phyloP scores from a whole-genome alignment of 2,329 filamentous ascomycete species.

The Microdochium trichocladiopsis region DNA sequence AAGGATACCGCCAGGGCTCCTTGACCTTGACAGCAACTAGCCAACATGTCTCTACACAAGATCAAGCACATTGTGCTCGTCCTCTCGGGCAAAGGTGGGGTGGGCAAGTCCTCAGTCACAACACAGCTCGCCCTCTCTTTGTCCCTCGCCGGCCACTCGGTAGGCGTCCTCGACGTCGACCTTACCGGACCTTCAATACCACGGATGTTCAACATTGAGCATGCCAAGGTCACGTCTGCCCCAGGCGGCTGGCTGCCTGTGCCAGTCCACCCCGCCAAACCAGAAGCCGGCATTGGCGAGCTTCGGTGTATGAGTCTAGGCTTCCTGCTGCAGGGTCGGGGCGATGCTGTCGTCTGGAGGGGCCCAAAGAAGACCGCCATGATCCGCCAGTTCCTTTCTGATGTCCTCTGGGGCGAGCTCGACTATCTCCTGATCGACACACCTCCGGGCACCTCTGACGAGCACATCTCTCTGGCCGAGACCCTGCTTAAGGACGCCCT shows the following conservation, averaged over 20 bases:
- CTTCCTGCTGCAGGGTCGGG: conserved; percentile 75
- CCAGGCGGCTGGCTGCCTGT: conserved; percentile 92
- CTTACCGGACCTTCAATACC: conserved; percentile 95
- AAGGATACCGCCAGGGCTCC: no score
- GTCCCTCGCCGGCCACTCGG: conserved; percentile 75
- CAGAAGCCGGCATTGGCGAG: conserved; percentile 46
- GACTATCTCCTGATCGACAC: conserved; percentile 95
- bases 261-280: conserved; percentile 61
- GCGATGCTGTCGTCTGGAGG: conserved; percentile 93
- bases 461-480: conserved; percentile 92
- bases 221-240: conserved; percentile 82
- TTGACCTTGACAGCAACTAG: background rate
- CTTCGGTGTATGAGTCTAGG: conserved; percentile 87
- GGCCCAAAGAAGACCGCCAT: conserved; percentile 99
- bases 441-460: conserved; percentile 90
- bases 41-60: conserved; percentile 57
- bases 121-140: conserved; percentile 91
- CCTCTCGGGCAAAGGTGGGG: conserved; percentile 94
- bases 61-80: conserved; percentile 76
- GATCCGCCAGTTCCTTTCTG: conserved; percentile 91
- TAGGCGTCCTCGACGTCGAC: conserved; percentile 93
- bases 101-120: conserved; percentile 96
- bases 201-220: conserved; percentile 85
- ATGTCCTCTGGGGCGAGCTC: conserved; percentile 81
- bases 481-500: conserved; percentile 61